Base-by-base conservation (phyloP, 192 early-diverging fungal species). In the Coemansia reversa region DNA sequence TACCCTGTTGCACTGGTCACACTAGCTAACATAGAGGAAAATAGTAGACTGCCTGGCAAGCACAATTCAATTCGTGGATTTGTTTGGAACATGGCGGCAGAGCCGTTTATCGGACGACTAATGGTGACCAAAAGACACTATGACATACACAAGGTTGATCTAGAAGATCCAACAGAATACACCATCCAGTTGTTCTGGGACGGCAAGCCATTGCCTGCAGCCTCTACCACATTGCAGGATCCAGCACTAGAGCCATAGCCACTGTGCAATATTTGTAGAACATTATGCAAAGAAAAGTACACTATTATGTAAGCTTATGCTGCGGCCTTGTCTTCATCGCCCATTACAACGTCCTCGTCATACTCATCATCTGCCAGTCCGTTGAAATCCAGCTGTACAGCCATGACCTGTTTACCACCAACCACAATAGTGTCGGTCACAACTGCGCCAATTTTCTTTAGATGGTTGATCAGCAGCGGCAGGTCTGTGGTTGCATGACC, bases 171-270 rank as follows among this genome's bases (percentile, higher is more conserved):
- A 12, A 63, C 76, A 4, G 51, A 66, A 35, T 79, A 60, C 32
- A 63, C 76, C 20, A 61, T 79, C 9, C 76, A 79, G 66, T 57
- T 79, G 22, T 63, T 79, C 45, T 79, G 76, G 76, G 63, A 79
- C 51, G 76, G 76, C 25, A 29, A 70, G 56, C 70, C 75, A 3
- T 53, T 78, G 20, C 56, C 50, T 7, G 51, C 27, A 53, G 42
- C 11, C 62, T 39, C 35, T 39, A 12, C 35, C 12, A 9, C 35
- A 11, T 39, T 11, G 35, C 35, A 39, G 35, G 35, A 30, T 20
- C 25, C 27, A 49, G 47, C 28, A 20, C 27, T n/a, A 27, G n/a
- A n/a, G n/a, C 14, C 24, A 48, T 28, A 60, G 48, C 27, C 14
- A 47, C 18, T 60, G 30, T 45, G 20, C 58, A 45, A 45, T 58